phyloP scores from a whole-genome alignment of 2,329 filamentous ascomycete genomes.

The Arthrobotrys pseudoclavata region DNA sequence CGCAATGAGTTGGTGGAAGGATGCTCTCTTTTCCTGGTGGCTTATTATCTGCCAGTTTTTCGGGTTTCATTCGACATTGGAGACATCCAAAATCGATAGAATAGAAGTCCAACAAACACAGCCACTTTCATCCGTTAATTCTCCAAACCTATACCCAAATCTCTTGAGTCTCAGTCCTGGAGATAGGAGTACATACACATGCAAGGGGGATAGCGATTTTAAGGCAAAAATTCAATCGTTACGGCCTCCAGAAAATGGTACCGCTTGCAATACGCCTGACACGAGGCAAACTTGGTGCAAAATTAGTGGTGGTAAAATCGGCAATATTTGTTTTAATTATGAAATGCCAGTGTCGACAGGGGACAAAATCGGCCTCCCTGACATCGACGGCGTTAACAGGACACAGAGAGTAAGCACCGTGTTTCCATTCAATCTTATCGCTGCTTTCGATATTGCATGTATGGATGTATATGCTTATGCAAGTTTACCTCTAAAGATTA shows the following conservation, averaged over 20 bases:
- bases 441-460: not conserved
- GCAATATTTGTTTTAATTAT: conserved; percentile 22
- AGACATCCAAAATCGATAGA: not conserved
- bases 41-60: conserved; percentile 32
- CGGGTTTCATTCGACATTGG: conserved; percentile 10
- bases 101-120: not conserved
- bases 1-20: conserved; percentile 23
- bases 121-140: not conserved
- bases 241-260: not conserved
- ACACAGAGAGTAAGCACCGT: conserved; percentile 7
- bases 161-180: not conserved
- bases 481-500: not conserved
- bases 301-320: not conserved
- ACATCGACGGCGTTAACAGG: not conserved
- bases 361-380: conserved; percentile 2
- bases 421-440: no score
- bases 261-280: not conserved
- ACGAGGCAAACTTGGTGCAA: conserved; percentile 29
- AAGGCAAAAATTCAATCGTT: not conserved
- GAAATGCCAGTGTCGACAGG: not conserved
- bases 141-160: not conserved
- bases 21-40: conserved; percentile 22
- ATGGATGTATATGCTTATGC: not conserved
- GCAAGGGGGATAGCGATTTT: not conserved
- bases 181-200: not conserved